phyloP scores from a whole-genome alignment of 495 filamentous ascomycete genomes.

The Aspergillus coremiiformis region DNA sequence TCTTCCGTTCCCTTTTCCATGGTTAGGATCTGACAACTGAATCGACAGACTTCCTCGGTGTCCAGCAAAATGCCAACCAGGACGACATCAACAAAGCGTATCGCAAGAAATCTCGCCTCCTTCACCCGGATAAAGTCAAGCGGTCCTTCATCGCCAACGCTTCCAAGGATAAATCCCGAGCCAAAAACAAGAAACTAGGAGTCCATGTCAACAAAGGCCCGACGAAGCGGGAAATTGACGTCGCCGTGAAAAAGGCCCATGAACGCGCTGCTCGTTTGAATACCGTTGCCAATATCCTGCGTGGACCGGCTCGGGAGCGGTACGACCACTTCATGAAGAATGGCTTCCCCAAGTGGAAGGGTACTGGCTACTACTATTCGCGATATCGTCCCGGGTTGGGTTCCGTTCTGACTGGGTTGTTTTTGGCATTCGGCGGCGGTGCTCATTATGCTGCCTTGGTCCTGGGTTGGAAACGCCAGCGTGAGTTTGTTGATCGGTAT shows the following conservation, averaged over 20 bases:
- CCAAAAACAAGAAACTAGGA: conserved; percentile 49
- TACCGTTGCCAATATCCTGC: conserved; percentile 76
- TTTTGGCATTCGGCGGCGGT: conserved; percentile 73
- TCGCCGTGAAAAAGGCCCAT: conserved; percentile 66
- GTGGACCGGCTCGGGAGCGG: conserved; percentile 68
- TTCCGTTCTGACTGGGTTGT: conserved; percentile 74
- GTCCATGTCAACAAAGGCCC: conserved; percentile 65
- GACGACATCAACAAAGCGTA: conserved; percentile 93
- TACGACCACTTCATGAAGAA: conserved; percentile 94
- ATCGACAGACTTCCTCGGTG: conserved; percentile 65
- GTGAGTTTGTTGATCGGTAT: conserved; percentile 83
- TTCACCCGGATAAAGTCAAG: conserved; percentile 95
- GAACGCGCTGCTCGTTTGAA: conserved; percentile 76
- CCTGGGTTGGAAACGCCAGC: conserved; percentile 79
- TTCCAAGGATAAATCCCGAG: conserved; percentile 51
- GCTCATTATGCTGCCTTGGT: conserved; percentile 79
- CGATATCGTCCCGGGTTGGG: conserved; percentile 86
- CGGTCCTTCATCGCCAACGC: conserved; percentile 70
- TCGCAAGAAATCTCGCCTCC: conserved; percentile 68
- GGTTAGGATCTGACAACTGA: background rate
- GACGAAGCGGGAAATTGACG: conserved; percentile 60
- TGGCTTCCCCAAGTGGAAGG: conserved; percentile 93
- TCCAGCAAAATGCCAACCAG: conserved; percentile 62
- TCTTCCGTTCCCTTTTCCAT: background rate
- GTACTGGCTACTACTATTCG: conserved; percentile 95